A percentile compares a stretch with the other conserved stretches of the same genome.
These are phyloP conservation scores for Evernia prunastri DNA, from an alignment of 495 filamentous ascomycete genomes.

Conservation along the genomic window DNA sequence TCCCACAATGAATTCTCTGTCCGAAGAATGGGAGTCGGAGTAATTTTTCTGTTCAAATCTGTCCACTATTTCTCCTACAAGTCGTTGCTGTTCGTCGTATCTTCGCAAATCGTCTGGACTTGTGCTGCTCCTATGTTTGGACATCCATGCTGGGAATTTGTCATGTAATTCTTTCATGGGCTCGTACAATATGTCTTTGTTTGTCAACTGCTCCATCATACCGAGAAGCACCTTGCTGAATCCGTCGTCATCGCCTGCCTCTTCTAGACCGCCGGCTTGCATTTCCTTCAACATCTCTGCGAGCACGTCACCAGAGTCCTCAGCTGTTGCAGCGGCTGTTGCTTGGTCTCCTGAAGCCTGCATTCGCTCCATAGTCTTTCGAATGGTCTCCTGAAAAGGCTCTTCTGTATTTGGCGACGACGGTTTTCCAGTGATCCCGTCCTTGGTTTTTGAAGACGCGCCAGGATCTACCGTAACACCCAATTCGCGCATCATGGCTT, in stretches of 20 bases:
- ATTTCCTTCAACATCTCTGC: constrained; percentile 81
- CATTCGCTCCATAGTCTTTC: constrained; percentile 89
- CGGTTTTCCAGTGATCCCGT: constrained; percentile 4
- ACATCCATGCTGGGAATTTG: constrained; percentile 86
- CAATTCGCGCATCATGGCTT: constrained; percentile 75
- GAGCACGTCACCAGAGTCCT: constrained; percentile 69
- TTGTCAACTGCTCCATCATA: constrained; percentile 98
- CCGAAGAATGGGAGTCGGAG: constrained; percentile 69
- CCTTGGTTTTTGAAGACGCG: constrained; percentile 20
- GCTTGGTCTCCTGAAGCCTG: constrained; percentile 76
- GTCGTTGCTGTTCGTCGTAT: constrained; percentile 71
- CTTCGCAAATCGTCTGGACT: constrained; percentile 67
- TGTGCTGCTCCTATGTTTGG: constrained; percentile 59
- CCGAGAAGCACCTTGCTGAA: constrained; percentile 87
- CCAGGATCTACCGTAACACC: constrained; percentile 41
- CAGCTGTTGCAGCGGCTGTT: constrained; percentile 63
- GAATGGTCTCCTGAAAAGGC: constrained; percentile 85
- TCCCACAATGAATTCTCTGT: constrained; percentile 90
- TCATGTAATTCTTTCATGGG: constrained; percentile 94
- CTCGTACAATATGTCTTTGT: constrained; percentile 96
- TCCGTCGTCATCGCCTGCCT: constrained; percentile 70
- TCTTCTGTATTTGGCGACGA: constrained; percentile 34
- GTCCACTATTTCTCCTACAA: constrained; percentile 81
- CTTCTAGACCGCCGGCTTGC: constrained; percentile 54
- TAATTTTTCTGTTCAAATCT: constrained; percentile 79